Base-by-base conservation (phyloP, 768 basidiomycete genomes). In the Kwoniella europaea region DNA sequence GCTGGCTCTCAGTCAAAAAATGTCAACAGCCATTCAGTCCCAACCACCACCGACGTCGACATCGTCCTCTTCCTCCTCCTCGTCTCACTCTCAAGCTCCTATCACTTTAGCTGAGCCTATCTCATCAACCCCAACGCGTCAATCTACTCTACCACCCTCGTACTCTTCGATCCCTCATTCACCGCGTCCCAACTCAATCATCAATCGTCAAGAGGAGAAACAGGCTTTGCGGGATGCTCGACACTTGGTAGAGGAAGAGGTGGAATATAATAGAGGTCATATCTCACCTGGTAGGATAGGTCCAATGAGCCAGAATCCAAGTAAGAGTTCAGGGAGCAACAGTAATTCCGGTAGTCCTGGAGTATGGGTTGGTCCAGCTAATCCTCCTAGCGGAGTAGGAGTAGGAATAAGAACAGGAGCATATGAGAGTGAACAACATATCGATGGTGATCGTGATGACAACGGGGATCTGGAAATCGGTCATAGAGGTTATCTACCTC, bases 401-500 rank as follows among this genome's bases (percentile, higher is more conserved):
- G 35, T 50, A 16, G 44, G 44, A 46, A 10, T 46, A 6, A 6
- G 44, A 46, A 7, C 16, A 16, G 44, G 44, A 46, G 5, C 2
- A 16, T 4, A 46, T 27, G 27, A 27, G 27, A 27, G 27, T 27
- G 27, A 27, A 27, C 27, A 27, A 27, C 27, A 3, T 27, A 27
- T 27, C 27, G 27, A 27, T 27, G 27, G 27, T 27, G 27, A 27
- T 27, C 2, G 27, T 27, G 27, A 27, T 27, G 27, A 27, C 27
- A 27, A 27, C 4, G 27, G 27, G 27, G 27, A 27, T 56, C 22
- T 57, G 54, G 56, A 70, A 57, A 56, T 70, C 29, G 68, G 68
- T 4, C 35, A 65, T 52, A 63, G 68, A 57, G 68, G 68, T 20
- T 65, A 70, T 71, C 24, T 77, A 41, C 76, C 76, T 6, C 41